Evolutionary conservation across 345 rosid species (phyloP).

Genomic region (Draba incana): DNA sequence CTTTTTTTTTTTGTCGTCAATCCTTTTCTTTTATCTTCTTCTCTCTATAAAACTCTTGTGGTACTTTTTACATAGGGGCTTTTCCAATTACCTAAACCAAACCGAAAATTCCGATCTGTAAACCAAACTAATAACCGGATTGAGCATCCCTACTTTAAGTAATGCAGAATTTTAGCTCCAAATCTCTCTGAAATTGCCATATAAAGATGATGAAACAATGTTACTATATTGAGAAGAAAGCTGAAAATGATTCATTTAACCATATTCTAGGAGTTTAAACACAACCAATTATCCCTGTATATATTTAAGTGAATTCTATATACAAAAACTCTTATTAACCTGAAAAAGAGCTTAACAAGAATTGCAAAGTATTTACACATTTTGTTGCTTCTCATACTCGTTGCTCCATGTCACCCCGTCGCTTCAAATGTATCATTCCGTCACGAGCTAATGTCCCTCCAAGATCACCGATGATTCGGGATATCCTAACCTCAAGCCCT

Average conservation of each 20-base stretch:
- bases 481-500: constrained; percentile 88
- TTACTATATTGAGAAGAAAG: not conserved
- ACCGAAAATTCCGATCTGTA: not conserved
- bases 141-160: constrained; percentile 1
- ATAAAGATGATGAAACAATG: constrained; percentile 1
- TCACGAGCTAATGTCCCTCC: constrained; percentile 89
- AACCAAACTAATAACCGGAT: constrained; percentile 24
- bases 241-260: not conserved
- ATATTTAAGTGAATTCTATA: constrained; percentile 13
- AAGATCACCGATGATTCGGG: constrained; percentile 84
- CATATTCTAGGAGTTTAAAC: not conserved
- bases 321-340: constrained; percentile 20
- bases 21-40: not conserved
- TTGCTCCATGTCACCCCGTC: constrained; percentile 31
- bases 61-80: not conserved
- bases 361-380: constrained; percentile 16
- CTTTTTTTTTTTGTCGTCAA: not conserved
- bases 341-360: constrained; percentile 17
- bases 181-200: not conserved
- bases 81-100: constrained; percentile 9
- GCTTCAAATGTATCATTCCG: constrained; percentile 68
- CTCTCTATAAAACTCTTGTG: not conserved
- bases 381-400: constrained; percentile 26
- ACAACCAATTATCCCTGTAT: not conserved
- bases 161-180: not conserved